Evolutionary conservation across 2,329 filamentous ascomycete species (phyloP).

Genomic region (Colletotrichum sp.): DNA sequence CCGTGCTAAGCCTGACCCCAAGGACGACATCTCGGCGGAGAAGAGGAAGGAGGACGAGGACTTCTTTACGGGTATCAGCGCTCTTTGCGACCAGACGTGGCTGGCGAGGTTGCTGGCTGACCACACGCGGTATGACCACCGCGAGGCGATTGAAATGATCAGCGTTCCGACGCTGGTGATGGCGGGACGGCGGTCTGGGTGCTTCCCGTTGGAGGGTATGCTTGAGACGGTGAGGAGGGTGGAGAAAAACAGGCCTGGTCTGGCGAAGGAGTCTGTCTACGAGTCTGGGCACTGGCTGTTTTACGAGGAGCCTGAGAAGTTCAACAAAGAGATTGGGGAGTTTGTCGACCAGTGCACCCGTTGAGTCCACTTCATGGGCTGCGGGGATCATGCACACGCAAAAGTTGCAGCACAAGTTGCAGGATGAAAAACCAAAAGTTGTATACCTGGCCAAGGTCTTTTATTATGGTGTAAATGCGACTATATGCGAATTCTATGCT

Average conservation of each 20-base stretch:
- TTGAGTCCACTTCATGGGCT: not conserved
- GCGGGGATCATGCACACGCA: not conserved
- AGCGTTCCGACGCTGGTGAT: slow-evolving; percentile 38
- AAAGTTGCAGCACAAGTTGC: not conserved
- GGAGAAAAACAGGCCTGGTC: slow-evolving; percentile 23
- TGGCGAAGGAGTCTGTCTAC: slow-evolving; percentile 34
- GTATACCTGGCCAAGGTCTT: not conserved
- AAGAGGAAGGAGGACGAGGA: slow-evolving; percentile 31
- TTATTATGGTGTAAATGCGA: not conserved
- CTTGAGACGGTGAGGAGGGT: slow-evolving; percentile 37
- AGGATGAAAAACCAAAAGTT: not conserved
- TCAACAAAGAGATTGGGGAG: slow-evolving; percentile 34
- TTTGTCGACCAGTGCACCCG: not conserved
- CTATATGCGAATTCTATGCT: not conserved
- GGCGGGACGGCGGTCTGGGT: slow-evolving; percentile 39
- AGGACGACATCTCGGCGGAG: slow-evolving; percentile 28
- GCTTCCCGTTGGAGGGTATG: slow-evolving; percentile 42
- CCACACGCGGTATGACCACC: slow-evolving; percentile 46
- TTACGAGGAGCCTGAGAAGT: slow-evolving; percentile 42
- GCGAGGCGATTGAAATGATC: slow-evolving; percentile 41
- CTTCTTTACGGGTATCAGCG: slow-evolving; percentile 39
- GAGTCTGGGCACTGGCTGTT: slow-evolving; percentile 46
- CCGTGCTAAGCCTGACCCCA: slow-evolving; percentile 27
- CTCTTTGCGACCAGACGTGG: slow-evolving; percentile 39
- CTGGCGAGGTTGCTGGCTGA: slow-evolving; percentile 41